These are phyloP conservation scores for Raffaelea deltoideospora DNA, from an alignment of 2,329 filamentous ascomycete species.

Conservation along the genomic window DNA sequence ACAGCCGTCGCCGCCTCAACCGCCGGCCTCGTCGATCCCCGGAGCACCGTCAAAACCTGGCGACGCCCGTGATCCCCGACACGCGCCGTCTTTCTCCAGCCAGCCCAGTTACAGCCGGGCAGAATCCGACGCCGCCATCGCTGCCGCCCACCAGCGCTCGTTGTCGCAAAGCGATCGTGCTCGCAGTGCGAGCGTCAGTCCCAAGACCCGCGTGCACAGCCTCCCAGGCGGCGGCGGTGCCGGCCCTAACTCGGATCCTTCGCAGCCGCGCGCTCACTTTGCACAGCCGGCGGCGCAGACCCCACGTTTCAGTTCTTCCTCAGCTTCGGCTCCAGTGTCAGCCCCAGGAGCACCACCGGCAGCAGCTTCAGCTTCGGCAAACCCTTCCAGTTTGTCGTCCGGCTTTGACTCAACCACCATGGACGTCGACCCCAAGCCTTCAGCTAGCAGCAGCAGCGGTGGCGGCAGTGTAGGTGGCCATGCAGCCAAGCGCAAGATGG, in stretches of 20 bases:
- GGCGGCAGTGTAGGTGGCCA: too few relatives aligned
- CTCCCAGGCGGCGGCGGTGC: slow-evolving; percentile 23
- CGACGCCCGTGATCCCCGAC: neutral
- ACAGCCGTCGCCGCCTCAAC: slow-evolving; percentile 8
- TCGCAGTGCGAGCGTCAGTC: slow-evolving; percentile 59
- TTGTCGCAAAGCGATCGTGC: slow-evolving; percentile 49
- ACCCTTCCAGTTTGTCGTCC: neutral
- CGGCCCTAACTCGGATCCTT: neutral
- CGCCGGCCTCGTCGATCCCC: neutral
- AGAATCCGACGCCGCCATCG: slow-evolving; percentile 25
- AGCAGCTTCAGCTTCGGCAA: slow-evolving; percentile 3
- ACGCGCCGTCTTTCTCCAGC: slow-evolving; percentile 1
- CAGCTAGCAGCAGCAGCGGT: too few relatives aligned
- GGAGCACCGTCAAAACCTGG: too few relatives aligned
- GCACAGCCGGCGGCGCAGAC: too few relatives aligned
- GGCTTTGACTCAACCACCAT: neutral
- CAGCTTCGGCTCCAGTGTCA: too few relatives aligned
- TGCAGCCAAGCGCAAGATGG: slow-evolving; percentile 32
- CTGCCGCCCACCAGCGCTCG: slow-evolving; percentile 26
- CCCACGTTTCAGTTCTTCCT: too few relatives aligned
- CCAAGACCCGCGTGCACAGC: slow-evolving; percentile 52
- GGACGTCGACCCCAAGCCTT: neutral
- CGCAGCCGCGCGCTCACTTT: neutral
- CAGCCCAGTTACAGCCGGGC: slow-evolving; percentile 9
- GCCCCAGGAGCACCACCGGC: neutral